Base-by-base conservation (phyloP, 31 red algal species). In the Odonthalia washingtoniensis region DNA sequence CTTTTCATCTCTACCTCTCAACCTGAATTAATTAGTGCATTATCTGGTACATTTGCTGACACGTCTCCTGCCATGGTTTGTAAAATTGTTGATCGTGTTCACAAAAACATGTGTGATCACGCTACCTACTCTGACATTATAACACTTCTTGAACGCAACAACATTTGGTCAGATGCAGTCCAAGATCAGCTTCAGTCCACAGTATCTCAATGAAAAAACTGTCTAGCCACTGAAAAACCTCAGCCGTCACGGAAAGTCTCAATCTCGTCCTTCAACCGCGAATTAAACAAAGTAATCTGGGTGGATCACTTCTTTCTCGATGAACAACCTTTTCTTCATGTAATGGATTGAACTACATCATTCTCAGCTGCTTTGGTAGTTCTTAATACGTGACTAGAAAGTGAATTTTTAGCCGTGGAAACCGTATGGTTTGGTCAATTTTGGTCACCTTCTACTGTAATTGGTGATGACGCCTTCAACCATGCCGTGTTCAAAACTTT, bases 251-350 rank as follows among this genome's bases (percentile, higher is more conserved):
- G 65, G 21, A 70, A 83, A 45, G 80, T 83, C 37, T 83, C 80
- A 17, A 32, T 83, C 14, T 0, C 33, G 30, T 41, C 30, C n/a
- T 37, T 83, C 33, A 46, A 21, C 33, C 60, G 40, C 27, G 32
- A 30, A n/a, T 83, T 83, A 32, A 83, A 83, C 65, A 40, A 40
- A 4, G 63, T 70, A 0, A 62, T 70, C 42, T 83, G 0, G 36
- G 37, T 83, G 4, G 80, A 83, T 70, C 80, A 70, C 62, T 1
- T 67, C 4, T 83, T 83, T 26, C 80, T 82, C 32, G 60, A 72
- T 40, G 41, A 37, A n/a, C 35, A 39, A 5, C 27, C 18, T 30
- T 5, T 70, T 26, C 0, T 83, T 18, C 80, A 83, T 33, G 38
- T 68, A 46, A 83, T 83, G 78, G 78, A 82, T 36, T 67, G 57